Percentiles rank a stretch among this genome's conserved stretches.
Conservation (phyloP, 345 rosid species). For the Populus ilicifolia region DNA sequence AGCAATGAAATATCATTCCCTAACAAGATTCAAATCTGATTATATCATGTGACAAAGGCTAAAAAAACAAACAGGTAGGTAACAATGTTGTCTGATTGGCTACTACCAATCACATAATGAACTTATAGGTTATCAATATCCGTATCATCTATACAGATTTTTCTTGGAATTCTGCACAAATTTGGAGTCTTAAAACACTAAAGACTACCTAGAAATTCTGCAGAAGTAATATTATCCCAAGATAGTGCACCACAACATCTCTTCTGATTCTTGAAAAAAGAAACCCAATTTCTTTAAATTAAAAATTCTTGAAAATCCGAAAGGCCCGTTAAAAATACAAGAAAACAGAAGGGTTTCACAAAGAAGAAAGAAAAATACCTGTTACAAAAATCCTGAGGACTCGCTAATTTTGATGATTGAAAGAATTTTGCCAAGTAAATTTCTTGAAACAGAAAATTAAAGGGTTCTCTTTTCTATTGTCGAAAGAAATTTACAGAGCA, state of each 20-base stretch:
- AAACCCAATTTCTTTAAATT: not conserved
- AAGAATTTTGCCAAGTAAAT: too few relatives aligned
- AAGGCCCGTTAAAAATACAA: not conserved
- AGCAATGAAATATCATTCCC: not conserved
- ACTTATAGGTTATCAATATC: not conserved
- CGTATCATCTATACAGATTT: not conserved
- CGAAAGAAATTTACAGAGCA: not conserved
- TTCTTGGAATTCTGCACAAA: not conserved
- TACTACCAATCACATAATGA: not conserved
- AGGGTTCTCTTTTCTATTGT: not conserved
- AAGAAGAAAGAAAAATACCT: not conserved
- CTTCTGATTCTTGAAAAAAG: not conserved
- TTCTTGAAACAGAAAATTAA: not conserved
- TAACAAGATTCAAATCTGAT: not conserved
- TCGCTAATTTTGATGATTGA: not conserved
- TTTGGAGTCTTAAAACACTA: not conserved
- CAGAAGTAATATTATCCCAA: not conserved
- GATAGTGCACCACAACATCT: not conserved
- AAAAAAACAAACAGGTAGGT: not conserved
- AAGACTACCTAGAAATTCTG: not conserved
- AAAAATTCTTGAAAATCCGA: not conserved
- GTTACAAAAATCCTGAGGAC: not conserved
- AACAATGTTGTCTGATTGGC: not conserved
- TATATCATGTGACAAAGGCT: not conserved
- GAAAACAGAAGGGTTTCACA: not conserved